Base-by-base conservation (phyloP, 2,329 filamentous ascomycete species). In the Shiraia bambusicola region DNA sequence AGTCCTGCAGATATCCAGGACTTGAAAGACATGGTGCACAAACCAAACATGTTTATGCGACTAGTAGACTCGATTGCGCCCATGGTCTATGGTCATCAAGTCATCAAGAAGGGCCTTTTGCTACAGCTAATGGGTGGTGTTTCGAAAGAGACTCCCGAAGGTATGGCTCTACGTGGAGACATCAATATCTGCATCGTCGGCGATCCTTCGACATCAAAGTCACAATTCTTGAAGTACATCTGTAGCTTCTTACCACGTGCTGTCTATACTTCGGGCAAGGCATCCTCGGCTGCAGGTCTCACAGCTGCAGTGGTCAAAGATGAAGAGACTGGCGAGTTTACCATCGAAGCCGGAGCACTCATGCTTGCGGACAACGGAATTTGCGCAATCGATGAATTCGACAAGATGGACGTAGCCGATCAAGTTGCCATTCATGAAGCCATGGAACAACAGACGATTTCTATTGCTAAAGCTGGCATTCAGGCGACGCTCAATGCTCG, bases 371-470 rank as follows among this genome's bases (percentile, higher is more conserved):
- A 97, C 62, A 96, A 95, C 55, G 93, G 93, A 39, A 94, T 97
- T 59, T 98, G 93, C 70, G 91, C 90, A 45, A 98, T 98, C 66
- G 93, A 98, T 65, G 93, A 98, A 67, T 98, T 98, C 59, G 93
- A 98, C 81, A 98, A 98, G 76, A 98, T 98, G 93, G 93, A 98
- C 61, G 87, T 98, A 49, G 83, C 76, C 37, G 93, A 98, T 67
- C 93, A 98, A 73, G 93, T 98, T 40, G 93, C 93, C 53, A 98
- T 98, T 62, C 93, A 98, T 79, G 93, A 98, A 82, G 93, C 93
- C 45, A 98, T 98, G 93, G 93, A 98, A 80, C 93, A 98, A 75
- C 93, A 98, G 72, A 98, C 93, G 4, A 98, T 98, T 54, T 96
- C 90, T 7, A 98, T 98, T 61, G 92, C 93, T 46, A 98, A 98